Base-by-base conservation (phyloP, 2,329 filamentous ascomycete species). In the Stagonosporopsis vannaccii region DNA sequence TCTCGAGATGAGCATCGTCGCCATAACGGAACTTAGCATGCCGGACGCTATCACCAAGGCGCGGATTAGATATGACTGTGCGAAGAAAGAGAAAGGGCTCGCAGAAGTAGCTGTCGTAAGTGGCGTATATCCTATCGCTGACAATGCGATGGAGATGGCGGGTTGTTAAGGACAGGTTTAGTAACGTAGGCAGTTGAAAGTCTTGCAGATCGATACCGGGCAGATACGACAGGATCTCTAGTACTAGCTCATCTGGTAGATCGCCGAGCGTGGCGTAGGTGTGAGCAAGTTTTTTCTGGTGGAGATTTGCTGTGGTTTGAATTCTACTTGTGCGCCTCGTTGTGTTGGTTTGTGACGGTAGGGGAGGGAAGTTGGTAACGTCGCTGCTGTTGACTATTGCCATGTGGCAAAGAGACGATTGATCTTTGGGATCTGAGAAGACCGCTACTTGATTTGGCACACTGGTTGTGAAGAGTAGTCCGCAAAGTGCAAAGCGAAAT, bases 41-140 rank as follows among this genome's bases (percentile, higher is more conserved):
- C 9, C 56, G 59, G 3, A 73, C 67, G 8, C 49, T 57, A 8
- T 52, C 41, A 8, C 66, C 61, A 12, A 68, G 60, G 12, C 37
- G 26, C 17, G 60, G 49, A 26, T 68, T 66, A 3, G 50, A 52
- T 28, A 66, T 61, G 8, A 71, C 28, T 1, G 67, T 71, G 8
- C 70, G 69, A 30, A 73, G 62, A 25, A 74, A 74, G 2, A 58
- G 56, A 48, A 68, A 72, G 4, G 70, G 65, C n/a, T 62, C 59
- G 58, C 61, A 63, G 28, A 65, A 62, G 37, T 54, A 55, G 51
- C 63, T 68, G 37, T 66, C 54, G 48, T 63, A 74, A 5, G 45
- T 48, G 6, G 53, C 45, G 20, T 70, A 74, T 8, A 72, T 39
- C 36, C 39, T 60, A 6, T 56, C 61, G 15, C 51, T 52, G 32